These are phyloP conservation scores for Torrubiella hemipterigena DNA, from an alignment of 2,329 filamentous ascomycete genomes.

Conservation along the genomic window DNA sequence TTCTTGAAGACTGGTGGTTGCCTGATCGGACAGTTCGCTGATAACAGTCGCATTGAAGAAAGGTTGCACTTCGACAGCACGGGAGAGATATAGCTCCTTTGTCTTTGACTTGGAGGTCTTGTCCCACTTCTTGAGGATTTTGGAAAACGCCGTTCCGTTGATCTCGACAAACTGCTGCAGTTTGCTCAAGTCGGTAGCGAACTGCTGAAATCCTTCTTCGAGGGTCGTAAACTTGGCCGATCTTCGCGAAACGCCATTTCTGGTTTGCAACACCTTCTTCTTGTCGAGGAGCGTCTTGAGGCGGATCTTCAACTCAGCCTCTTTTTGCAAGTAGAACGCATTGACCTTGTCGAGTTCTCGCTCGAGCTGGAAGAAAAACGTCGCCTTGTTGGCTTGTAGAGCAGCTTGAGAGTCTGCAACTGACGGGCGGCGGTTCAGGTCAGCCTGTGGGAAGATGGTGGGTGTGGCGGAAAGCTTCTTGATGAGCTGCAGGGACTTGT, in stretches of 20 bases:
- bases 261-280: conserved; percentile 79
- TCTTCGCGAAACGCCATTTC: conserved; percentile 68
- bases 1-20: conserved; percentile 89
- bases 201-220: conserved; percentile 94
- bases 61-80: conserved; percentile 92
- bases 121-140: conserved; percentile 99
- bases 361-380: conserved; percentile 97
- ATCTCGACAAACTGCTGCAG: conserved; percentile 97
- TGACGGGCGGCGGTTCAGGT: conserved; percentile 33
- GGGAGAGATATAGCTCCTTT: conserved; percentile 91
- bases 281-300: conserved; percentile 89
- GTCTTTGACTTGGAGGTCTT: conserved; percentile 99
- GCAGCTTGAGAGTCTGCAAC: conserved; percentile 70
- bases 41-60: conserved; percentile 98
- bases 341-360: conserved; percentile 98
- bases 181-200: conserved; percentile 93
- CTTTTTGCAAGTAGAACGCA: conserved; percentile 93
- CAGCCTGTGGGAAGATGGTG: conserved; percentile 65
- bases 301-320: conserved; percentile 91
- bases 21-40: conserved; percentile 90
- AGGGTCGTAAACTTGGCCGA: conserved; percentile 91
- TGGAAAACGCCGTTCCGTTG: conserved; percentile 94
- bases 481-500: conserved; percentile 59
- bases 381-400: conserved; percentile 92
- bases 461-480: conserved; percentile 94